Evolutionary conservation across 2,329 filamentous ascomycete genomes (phyloP).

Genomic region (Simplicillium sp.): DNA sequence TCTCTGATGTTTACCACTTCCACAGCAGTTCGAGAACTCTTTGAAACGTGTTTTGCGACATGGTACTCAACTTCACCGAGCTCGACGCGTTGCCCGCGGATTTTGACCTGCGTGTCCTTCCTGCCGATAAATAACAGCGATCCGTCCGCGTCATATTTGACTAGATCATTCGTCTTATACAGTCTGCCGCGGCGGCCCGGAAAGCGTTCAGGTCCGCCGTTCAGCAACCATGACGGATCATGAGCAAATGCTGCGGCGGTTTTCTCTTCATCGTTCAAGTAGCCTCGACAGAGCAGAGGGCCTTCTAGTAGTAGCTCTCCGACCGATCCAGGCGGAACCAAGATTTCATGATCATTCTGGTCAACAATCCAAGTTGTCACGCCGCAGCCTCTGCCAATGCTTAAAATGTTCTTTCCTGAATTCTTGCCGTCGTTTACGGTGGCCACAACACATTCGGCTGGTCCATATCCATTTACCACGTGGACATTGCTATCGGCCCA

Average conservation of each 20-base stretch:
- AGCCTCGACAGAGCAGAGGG: slow-evolving; percentile 9
- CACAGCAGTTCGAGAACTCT: background rate
- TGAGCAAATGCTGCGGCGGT: slow-evolving; percentile 6
- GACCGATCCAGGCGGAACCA: slow-evolving; percentile 6
- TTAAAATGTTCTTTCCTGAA: background rate
- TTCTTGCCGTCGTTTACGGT: background rate
- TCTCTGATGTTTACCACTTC: slow-evolving; percentile 1
- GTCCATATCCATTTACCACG: background rate
- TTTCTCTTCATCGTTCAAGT: slow-evolving; percentile 7
- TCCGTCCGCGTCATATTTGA: slow-evolving; percentile 17
- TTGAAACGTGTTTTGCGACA: background rate
- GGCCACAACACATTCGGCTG: background rate
- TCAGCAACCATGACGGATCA: slow-evolving; percentile 22
- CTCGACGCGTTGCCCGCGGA: slow-evolving; percentile 42
- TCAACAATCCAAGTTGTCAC: slow-evolving; percentile 6
- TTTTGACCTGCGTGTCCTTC: slow-evolving; percentile 43
- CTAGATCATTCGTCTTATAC: slow-evolving; percentile 25
- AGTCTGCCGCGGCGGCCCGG: slow-evolving; percentile 9
- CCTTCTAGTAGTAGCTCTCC: slow-evolving; percentile 9
- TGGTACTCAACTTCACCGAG: slow-evolving; percentile 11
- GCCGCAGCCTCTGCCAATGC: slow-evolving; percentile 3
- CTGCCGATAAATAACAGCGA: slow-evolving; percentile 30
- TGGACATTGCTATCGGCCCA: background rate
- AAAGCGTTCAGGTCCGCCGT: slow-evolving; percentile 2
- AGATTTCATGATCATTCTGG: background rate